Base-by-base conservation (phyloP, 495 filamentous ascomycete genomes). In the Xylaria acuta region DNA sequence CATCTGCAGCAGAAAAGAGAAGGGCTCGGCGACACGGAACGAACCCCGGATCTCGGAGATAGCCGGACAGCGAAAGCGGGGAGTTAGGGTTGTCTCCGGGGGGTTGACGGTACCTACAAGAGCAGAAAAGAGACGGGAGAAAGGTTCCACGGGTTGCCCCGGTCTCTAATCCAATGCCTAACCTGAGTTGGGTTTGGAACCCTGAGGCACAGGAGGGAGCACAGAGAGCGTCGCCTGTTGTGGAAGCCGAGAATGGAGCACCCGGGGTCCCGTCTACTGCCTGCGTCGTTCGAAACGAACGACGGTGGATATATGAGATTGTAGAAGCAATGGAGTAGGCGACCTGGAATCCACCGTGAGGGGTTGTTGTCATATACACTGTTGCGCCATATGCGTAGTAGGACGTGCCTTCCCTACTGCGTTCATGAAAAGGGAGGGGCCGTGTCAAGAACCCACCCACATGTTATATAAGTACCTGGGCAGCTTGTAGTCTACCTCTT, bases 1-100 rank as follows among this genome's bases (percentile, higher is more conserved):
- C 43, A 67, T 47, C 47, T 54, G 11, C 45, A 51, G 64, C 47
- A 40, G 22, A 36, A n/a, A 56, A 14, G 45, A 56, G 49, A 54
- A 40, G 36, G 22, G 3, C 14, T 43, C 22, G 36, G 65, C 49
- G 49, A 32, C 47, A 54, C 65, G 22, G 36, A 56, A 12, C n/a
- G 14, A 66, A 40, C 45, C 64, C 49, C 36, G 22, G 36, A 36
- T 43, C 20, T 36, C 43, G 60, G 45, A 43, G 3, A 18, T 64
- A 41, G 60, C 38, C 60, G 38, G 22, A 43, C 34, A 30, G 47
- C 36, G 22, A n/a, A 67, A 53, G 30, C 64, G 45, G 62, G 14
- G 62, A 22, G n/a, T 0, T 14, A 30, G 51, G 16, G 22, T n/a
- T 18, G n/a, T 22, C n/a, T 38, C 36, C 36, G 43, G 1, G 38